These are phyloP conservation scores for Garcia nutans DNA, from an alignment of 345 rosid genomes.

Conservation along the genomic window DNA sequence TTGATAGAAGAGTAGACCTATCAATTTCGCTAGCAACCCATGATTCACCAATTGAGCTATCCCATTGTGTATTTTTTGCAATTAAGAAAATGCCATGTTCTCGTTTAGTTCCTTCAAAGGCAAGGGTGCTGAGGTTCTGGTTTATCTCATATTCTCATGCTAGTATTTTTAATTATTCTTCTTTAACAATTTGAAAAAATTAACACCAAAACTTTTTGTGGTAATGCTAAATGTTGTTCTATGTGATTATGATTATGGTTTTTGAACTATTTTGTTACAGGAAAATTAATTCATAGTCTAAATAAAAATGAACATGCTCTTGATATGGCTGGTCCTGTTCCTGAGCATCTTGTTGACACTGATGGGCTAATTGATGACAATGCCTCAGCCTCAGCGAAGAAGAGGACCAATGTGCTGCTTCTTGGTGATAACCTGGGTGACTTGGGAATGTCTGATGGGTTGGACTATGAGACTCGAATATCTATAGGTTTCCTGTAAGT, in stretches of 20 bases:
- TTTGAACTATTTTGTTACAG: constrained; percentile 31
- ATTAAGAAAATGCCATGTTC: not conserved
- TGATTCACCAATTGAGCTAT: no score
- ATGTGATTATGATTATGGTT: constrained; percentile 13
- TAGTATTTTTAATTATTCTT: no score
- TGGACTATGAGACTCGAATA: constrained; percentile 67
- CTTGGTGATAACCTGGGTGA: constrained; percentile 89
- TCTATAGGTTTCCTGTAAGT: constrained; percentile 87
- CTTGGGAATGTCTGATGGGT: constrained; percentile 85
- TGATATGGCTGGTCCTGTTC: constrained; percentile 88
- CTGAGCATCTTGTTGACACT: constrained; percentile 48
- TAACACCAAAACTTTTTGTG: not conserved
- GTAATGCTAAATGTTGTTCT: not conserved
- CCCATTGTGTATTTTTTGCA: no score
- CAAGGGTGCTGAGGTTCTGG: not conserved
- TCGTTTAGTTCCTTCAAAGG: no score
- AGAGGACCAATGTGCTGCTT: constrained; percentile 77
- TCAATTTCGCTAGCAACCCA: no score
- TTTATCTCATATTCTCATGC: no score
- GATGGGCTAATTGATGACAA: constrained; percentile 35
- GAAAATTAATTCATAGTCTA: constrained; percentile 75
- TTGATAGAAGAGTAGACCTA: no score
- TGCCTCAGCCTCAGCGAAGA: constrained; percentile 46
- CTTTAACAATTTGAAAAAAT: not conserved
- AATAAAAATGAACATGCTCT: constrained; percentile 90